Percentiles rank a stretch among this genome's conserved stretches.
phyloP scores from a whole-genome alignment of 2,329 filamentous ascomycete species.

The Botrytis paeoniae region DNA sequence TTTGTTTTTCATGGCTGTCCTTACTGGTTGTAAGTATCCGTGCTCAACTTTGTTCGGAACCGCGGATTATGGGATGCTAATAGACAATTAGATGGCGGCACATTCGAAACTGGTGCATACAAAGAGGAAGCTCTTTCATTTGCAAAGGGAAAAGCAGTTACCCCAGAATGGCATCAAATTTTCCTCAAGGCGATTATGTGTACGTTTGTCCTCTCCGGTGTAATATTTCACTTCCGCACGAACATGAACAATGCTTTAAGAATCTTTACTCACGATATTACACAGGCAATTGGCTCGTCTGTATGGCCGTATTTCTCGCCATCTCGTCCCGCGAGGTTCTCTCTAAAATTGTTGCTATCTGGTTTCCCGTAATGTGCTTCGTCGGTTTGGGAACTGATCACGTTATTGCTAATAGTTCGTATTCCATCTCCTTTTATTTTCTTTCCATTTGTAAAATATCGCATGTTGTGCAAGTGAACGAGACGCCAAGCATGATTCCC shows the following conservation, averaged over 20 bases:
- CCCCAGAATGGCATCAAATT: conserved; percentile 49
- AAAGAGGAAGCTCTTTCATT: conserved; percentile 45
- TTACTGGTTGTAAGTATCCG: conserved; percentile 46
- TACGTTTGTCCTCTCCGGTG: conserved; percentile 21
- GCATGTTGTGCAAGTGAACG: background rate
- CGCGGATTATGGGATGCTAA: background rate
- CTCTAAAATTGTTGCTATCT: conserved; percentile 54
- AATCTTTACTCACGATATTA: background rate
- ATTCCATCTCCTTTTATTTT: background rate
- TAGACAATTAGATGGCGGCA: conserved; percentile 42
- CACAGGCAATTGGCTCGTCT: conserved; percentile 53
- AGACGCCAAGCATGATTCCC: conserved; percentile 4
- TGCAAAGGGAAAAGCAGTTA: conserved; percentile 48
- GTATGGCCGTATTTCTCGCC: conserved; percentile 49
- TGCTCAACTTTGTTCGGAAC: background rate
- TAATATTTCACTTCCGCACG: background rate
- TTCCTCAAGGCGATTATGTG: conserved; percentile 54
- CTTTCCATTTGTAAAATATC: background rate
- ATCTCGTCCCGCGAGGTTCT: conserved; percentile 49
- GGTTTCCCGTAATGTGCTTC: conserved; percentile 55
- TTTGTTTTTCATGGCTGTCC: conserved; percentile 47
- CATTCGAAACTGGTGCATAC: conserved; percentile 46
- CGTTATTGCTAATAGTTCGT: conserved; percentile 50
- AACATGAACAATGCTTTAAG: background rate
- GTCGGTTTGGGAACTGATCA: conserved; percentile 54